Conservation (phyloP, 1,284 basidiomycete genomes). For the Sanghuangporus weigelae region DNA sequence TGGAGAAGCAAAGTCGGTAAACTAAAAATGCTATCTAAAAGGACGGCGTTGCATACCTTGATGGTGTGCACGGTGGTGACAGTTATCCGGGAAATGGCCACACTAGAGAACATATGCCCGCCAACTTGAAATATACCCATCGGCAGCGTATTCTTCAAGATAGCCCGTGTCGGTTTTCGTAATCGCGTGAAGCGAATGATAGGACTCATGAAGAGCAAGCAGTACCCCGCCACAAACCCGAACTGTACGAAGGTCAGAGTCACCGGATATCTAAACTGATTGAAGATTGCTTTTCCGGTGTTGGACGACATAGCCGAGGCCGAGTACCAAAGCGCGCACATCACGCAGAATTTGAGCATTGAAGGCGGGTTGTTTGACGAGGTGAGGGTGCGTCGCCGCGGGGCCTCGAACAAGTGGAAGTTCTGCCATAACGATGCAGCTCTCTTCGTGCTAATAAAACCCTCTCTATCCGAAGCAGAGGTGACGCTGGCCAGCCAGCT, state of each 20-base stretch:
- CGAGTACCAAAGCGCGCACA: conserved; percentile 79
- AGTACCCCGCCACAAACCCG: conserved; percentile 87
- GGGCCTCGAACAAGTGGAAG: conserved; percentile 16
- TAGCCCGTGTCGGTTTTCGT: conserved; percentile 64
- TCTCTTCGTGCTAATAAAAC: conserved; percentile 7
- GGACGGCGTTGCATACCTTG: conserved; percentile 59
- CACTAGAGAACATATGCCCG: conserved; percentile 96
- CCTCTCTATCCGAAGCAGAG: not conserved
- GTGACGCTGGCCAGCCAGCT: conserved; percentile 17
- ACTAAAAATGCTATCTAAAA: conserved; percentile 3
- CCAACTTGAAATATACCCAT: conserved; percentile 95
- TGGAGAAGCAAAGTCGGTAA: conserved; percentile 12
- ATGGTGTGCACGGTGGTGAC: conserved; percentile 99
- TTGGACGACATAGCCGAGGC: conserved; percentile 86
- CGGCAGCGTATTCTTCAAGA: conserved; percentile 77
- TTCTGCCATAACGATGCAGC: conserved; percentile 15
- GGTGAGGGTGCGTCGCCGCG: conserved; percentile 12
- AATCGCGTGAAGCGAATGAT: conserved; percentile 61
- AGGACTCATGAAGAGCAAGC: conserved; percentile 75
- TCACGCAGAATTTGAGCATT: conserved; percentile 34
- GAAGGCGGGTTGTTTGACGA: conserved; percentile 18
- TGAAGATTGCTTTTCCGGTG: conserved; percentile 85
- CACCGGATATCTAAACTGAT: conserved; percentile 81
- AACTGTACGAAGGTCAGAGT: conserved; percentile 98
- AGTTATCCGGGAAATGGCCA: conserved; percentile 93